Base-by-base conservation (phyloP, 2,329 filamentous ascomycete species). In the Talaromyces sp. region DNA sequence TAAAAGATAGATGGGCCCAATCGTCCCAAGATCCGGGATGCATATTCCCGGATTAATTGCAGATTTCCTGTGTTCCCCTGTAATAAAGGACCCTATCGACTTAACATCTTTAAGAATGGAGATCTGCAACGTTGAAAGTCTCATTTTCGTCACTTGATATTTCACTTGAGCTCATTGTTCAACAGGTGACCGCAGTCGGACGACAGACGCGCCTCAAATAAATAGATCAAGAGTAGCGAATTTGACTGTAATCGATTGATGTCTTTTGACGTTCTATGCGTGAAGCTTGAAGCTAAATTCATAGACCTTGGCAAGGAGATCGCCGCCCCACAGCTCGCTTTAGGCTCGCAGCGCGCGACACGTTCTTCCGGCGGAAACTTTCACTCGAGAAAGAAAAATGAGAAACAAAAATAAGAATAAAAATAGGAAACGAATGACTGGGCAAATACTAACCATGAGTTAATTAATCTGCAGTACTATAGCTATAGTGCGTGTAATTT, bases 41-140 rank as follows among this genome's bases (percentile, higher is more conserved):
- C 50, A 32, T 29, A 59, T 57, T n/a, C 55, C 55, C 26, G 61
- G 59, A 59, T 57, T 67, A 51, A 24, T 46, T 21, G 9, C 21
- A 19, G 2, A 11, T 11, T 13, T 24, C 19, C 54, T 67, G 65
- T 24, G 2, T 21, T 13, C n/a, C 5, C 9, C 43, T 46, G 43
- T 46, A 17, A 46, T 21, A 19, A 19, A 46, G 11, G 9, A 24
- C 21, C 43, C 43, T 24, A 9, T n/a, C 6, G 17, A n/a, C 35
- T 38, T 17, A 3, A 38, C 14, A 38, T 38, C 35, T 38, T 19
- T 4, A 21, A 24, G 43, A 5, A 46, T 24, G 43, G 9, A 14
- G 11, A 46, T 24, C 14, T 21, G 24, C 43, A 46, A 24, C 9
- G 21, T 21, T 21, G 43, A 24, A 11, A n/a, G 9, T 11, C 2